phyloP scores from a whole-genome alignment of 805 yeast genomes.

The Clavispora phyllophila region DNA sequence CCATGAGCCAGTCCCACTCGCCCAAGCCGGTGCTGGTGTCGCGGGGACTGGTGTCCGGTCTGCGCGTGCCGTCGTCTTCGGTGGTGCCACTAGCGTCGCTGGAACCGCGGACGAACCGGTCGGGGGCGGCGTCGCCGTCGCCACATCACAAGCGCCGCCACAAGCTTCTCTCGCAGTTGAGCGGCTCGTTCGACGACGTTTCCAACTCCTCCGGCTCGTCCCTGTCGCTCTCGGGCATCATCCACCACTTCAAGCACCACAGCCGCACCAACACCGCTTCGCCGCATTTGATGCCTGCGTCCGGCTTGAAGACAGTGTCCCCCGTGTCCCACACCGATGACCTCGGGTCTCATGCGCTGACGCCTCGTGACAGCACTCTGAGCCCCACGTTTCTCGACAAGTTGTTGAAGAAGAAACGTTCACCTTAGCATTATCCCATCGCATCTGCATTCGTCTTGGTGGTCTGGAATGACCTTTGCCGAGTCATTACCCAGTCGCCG shows the following conservation, averaged over 20 bases:
- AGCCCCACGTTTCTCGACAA: constrained; percentile 14
- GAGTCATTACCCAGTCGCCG: too few species aligned
- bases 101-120: not conserved
- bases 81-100: not conserved
- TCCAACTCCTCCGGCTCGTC: not conserved
- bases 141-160: not conserved
- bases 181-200: not conserved
- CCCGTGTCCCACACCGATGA: not conserved
- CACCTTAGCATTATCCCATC: not conserved
- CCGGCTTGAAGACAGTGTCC: not conserved
- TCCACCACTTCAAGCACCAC: constrained; percentile 10
- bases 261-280: not conserved
- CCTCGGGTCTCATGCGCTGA: not conserved
- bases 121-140: not conserved
- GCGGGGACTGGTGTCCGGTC: not conserved
- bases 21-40: not conserved
- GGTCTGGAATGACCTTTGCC: too few species aligned
- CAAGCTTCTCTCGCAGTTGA: constrained; percentile 1
- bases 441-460: too few species aligned
- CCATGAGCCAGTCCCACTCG: not conserved
- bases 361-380: not conserved
- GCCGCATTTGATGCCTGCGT: not conserved
- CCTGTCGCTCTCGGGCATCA: constrained; percentile 10
- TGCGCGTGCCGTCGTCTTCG: not conserved
- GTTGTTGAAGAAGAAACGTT: constrained; percentile 17